These are phyloP conservation scores for Wallemia ichthyophaga DNA, from an alignment of 1,284 basidiomycete species.

Conservation along the genomic window DNA sequence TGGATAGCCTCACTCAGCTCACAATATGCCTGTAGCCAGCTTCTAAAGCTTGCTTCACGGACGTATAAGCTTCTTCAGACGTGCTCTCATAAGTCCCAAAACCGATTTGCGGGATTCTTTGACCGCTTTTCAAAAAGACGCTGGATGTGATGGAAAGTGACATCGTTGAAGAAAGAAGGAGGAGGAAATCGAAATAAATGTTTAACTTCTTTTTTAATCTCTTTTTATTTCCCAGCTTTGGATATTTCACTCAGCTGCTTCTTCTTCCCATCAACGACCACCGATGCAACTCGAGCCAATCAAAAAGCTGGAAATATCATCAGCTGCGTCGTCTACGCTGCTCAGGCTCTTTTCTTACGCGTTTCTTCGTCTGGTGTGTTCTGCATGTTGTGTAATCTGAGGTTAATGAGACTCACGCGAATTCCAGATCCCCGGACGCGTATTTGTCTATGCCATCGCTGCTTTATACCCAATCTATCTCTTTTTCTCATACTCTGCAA, in stretches of 20 bases:
- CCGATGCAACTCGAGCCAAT: background rate
- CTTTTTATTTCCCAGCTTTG: too few species aligned
- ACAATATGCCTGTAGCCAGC: constrained; percentile 24
- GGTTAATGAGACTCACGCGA: background rate
- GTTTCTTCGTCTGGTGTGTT: background rate
- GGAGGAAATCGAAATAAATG: too few species aligned
- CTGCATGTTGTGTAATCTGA: background rate
- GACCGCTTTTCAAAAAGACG: background rate
- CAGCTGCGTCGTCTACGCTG: background rate
- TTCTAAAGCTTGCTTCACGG: constrained; percentile 31
- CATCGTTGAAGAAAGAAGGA: background rate
- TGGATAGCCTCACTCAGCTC: background rate
- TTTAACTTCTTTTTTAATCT: too few species aligned
- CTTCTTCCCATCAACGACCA: background rate
- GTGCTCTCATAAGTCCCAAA: constrained; percentile 25
- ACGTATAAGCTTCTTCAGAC: constrained; percentile 25
- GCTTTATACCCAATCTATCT: background rate
- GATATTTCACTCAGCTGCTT: too few species aligned
- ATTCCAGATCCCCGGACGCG: background rate
- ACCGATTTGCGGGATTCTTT: background rate
- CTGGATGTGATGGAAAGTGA: background rate
- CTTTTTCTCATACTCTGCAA: background rate
- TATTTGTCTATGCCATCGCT: background rate
- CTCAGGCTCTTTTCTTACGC: background rate
- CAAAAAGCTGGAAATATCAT: background rate